These are phyloP conservation scores for Tuber calosporum DNA, from an alignment of 495 filamentous ascomycete genomes.

Conservation along the genomic window DNA sequence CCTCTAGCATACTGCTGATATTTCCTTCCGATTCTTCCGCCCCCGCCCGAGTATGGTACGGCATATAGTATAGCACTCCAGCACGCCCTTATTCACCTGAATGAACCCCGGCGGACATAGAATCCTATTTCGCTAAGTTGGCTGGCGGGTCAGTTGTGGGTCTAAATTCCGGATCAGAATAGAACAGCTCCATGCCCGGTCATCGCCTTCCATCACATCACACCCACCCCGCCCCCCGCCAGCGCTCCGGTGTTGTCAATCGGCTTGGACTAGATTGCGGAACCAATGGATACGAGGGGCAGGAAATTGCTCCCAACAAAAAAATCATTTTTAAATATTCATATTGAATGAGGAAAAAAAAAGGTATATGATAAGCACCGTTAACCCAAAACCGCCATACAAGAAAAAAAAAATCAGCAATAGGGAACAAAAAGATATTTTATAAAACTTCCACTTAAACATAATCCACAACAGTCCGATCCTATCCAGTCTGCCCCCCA, in stretches of 20 bases:
- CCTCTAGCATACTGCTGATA: too few relatives aligned
- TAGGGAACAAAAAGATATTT: background rate
- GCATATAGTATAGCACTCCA: background rate
- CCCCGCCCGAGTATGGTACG: too few relatives aligned
- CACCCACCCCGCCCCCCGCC: background rate
- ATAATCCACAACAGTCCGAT: background rate
- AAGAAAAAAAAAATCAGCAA: constrained; percentile 11
- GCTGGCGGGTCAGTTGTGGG: background rate
- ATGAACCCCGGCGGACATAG: background rate
- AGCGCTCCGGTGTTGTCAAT: background rate
- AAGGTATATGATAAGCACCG: background rate
- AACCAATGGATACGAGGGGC: background rate
- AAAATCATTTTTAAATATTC: background rate
- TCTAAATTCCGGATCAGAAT: background rate
- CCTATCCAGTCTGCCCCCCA: background rate
- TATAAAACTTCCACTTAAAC: constrained; percentile 7
- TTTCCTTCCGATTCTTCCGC: too few relatives aligned
- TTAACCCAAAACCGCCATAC: background rate
- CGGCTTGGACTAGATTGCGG: background rate
- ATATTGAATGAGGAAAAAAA: background rate
- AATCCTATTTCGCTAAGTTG: background rate
- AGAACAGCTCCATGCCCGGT: background rate
- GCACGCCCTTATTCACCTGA: background rate
- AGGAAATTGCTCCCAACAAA: background rate
- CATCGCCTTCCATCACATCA: background rate